Conservation (phyloP, 495 filamentous ascomycete genomes). For the Podospora pseudoanserina region DNA sequence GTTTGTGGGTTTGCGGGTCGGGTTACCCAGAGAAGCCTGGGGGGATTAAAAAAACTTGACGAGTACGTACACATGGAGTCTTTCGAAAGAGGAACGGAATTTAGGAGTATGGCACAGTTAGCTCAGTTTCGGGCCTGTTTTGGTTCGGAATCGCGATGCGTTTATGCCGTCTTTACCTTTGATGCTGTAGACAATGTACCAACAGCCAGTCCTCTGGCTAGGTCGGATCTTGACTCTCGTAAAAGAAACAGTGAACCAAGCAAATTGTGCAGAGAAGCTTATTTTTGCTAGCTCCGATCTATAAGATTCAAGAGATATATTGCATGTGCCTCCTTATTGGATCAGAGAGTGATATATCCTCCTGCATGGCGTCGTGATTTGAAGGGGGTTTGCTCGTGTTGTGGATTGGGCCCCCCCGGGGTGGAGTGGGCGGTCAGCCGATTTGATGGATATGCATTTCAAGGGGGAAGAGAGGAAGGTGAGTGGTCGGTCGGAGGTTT, state of each 20-base stretch:
- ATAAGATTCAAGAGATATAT: background rate
- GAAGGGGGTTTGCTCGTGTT: background rate
- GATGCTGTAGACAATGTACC: background rate
- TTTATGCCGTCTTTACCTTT: background rate
- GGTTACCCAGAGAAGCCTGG: conserved; percentile 4
- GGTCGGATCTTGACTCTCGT: background rate
- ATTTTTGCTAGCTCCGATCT: background rate
- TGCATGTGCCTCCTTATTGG: background rate
- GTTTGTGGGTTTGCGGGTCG: conserved; percentile 9
- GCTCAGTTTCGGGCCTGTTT: too few species aligned
- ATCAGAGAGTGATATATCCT: background rate
- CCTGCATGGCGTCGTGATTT: background rate
- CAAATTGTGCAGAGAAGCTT: background rate
- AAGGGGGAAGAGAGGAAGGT: background rate
- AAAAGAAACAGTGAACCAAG: background rate
- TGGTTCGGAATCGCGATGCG: background rate
- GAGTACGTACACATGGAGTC: too few species aligned
- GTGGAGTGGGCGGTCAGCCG: background rate
- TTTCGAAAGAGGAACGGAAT: too few species aligned
- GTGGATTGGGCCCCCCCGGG: background rate
- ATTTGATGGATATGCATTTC: background rate
- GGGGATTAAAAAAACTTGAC: background rate
- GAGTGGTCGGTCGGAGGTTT: background rate
- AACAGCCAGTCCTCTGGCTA: background rate
- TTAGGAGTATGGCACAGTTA: too few species aligned